A percentile compares a stretch with the other conserved stretches of the same genome.
phyloP scores from a whole-genome alignment of 176 grass and related monocot genomes.

The Triticum urartu region DNA sequence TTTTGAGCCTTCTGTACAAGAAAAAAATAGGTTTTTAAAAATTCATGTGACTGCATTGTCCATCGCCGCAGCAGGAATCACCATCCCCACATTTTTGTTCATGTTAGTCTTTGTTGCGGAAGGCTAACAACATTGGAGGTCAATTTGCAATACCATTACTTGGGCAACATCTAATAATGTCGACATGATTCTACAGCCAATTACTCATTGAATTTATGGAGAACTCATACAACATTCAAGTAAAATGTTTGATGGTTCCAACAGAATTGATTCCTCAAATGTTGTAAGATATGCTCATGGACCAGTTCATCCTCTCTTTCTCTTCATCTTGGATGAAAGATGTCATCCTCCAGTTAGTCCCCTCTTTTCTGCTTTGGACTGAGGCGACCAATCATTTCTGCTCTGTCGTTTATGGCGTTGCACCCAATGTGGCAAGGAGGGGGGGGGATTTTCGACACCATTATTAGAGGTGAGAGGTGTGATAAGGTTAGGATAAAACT shows the following conservation, averaged over 20 bases:
- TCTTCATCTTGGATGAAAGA: background rate
- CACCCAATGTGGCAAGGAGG: no score
- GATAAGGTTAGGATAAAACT: no score
- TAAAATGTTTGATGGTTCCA: background rate
- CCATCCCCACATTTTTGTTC: background rate
- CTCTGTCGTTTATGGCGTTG: background rate
- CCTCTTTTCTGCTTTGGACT: background rate
- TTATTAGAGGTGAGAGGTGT: no score
- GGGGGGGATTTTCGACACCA: no score
- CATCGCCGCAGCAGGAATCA: no score
- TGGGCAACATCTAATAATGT: background rate
- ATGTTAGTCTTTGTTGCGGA: background rate
- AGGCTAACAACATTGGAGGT: background rate
- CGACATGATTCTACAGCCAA: background rate
- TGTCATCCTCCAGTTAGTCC: background rate
- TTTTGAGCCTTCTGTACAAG: no score
- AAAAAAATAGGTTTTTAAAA: no score
- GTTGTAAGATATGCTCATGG: no score
- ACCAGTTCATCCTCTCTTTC: background rate
- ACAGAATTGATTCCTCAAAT: background rate
- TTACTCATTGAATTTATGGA: background rate
- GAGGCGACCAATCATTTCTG: background rate
- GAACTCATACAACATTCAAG: background rate
- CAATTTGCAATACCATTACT: background rate
- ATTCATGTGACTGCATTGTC: no score